Conservation (phyloP, 2,329 filamentous ascomycete genomes). For the Orbilia blumenaviensis region DNA sequence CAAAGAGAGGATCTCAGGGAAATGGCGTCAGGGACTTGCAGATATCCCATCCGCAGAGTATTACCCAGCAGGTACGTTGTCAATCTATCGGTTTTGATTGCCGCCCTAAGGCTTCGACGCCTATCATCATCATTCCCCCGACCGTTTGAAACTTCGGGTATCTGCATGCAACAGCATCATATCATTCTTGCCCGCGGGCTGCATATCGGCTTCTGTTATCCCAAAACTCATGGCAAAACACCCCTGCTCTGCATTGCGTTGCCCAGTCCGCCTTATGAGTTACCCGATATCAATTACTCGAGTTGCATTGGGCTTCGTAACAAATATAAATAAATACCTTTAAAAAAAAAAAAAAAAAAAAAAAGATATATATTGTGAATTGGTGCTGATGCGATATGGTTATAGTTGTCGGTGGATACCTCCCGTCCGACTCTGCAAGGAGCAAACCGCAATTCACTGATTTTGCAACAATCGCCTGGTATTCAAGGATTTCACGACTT, state of each 20-base stretch:
- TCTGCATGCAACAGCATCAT: conserved; percentile 6
- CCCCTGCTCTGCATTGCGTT: conserved; percentile 27
- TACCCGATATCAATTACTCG: not conserved
- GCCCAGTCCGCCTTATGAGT: not conserved
- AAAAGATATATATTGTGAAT: not conserved
- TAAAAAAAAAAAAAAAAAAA: no score
- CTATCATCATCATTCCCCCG: not conserved
- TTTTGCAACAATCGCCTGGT: conserved; percentile 35
- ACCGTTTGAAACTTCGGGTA: not conserved
- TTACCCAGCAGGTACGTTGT: conserved; percentile 42
- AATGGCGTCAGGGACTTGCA: conserved; percentile 36
- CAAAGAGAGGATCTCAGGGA: conserved; percentile 32
- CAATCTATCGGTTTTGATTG: not conserved
- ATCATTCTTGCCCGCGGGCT: not conserved
- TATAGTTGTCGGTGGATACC: conserved; percentile 26
- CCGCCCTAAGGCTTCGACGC: not conserved
- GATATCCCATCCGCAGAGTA: conserved; percentile 43
- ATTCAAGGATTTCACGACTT: conserved; percentile 17
- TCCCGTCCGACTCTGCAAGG: not conserved
- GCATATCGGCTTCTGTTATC: conserved; percentile 9
- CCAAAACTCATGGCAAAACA: conserved; percentile 5
- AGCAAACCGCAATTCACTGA: conserved; percentile 4
- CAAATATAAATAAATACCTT: not conserved
- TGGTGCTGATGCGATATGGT: not conserved
- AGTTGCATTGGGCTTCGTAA: not conserved